Base-by-base conservation (phyloP, 495 filamentous ascomycete species). In the Hyaloscypha variabilis region DNA sequence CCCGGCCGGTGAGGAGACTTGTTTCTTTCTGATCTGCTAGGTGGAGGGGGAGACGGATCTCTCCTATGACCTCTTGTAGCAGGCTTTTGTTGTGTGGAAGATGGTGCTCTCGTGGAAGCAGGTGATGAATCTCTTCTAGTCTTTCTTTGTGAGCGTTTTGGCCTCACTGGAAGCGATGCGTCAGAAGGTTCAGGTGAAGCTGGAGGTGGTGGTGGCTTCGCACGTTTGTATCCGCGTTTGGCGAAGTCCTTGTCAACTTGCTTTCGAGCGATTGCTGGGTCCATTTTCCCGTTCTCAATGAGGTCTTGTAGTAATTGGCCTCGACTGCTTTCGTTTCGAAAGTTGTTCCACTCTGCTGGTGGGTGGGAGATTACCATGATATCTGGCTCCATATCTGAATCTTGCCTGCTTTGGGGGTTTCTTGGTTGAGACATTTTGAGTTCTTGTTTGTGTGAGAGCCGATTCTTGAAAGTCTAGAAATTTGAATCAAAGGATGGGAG, bases 21-120 rank as follows among this genome's bases (percentile, higher is more conserved):
- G 31, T 34, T 34, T 34, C 39, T 46, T 25, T 54, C 51, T 5
- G 49, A 54, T 54, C 51, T 54, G 49, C 49, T 51, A 14, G 49
- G 17, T 6, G 3, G 23, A 6, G 49, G 17, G 23, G 49, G 23
- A n/a, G n/a, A n/a, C n/a, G n/a, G n/a, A n/a, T n/a, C n/a, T n/a
- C n/a, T n/a, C n/a, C n/a, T n/a, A n/a, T n/a, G n/a, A n/a, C n/a
- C n/a, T n/a, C n/a, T n/a, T n/a, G n/a, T n/a, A n/a, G n/a, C n/a
- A n/a, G n/a, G n/a, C n/a, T n/a, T n/a, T n/a, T n/a, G n/a, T n/a
- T n/a, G n/a, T n/a, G n/a, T n/a, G n/a, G n/a, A n/a, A n/a, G n/a
- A n/a, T n/a, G n/a, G n/a, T n/a, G n/a, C n/a, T n/a, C n/a, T 3
- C n/a, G 49, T 51, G 13, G 49, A 8, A 2, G 49, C 6, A 24